Base-by-base conservation (phyloP, 2,329 filamentous ascomycete species). In the Penicillium vulpinum region DNA sequence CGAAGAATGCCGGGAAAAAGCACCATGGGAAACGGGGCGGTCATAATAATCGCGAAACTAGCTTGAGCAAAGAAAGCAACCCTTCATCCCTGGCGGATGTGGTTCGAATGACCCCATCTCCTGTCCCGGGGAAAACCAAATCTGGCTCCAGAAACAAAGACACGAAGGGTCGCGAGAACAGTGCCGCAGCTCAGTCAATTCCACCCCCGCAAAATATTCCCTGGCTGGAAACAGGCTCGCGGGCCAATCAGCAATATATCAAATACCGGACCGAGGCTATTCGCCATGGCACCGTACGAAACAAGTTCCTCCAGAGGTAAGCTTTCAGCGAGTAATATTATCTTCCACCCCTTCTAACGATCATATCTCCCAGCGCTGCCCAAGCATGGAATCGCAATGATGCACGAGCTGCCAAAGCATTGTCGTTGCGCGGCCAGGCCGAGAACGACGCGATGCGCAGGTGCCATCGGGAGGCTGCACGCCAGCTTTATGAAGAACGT, bases 381-480 rank as follows among this genome's bases (percentile, higher is more conserved):
- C 93, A 97, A 82, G 94, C 94, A 22, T 99, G 94, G 93, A 97
- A 97, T 73, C 89, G 94, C 56, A 97, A 97, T 69, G 94, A 99
- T 73, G 93, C 94, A 39, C 88, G 94, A 60, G 93, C 94, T 18
- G 94, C 94, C 59, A 97, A 97, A 78, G 93, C 93, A 31, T 84
- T 97, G 48, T 96, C 91, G 68, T 85, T 97, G 44, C 89, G 94
- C 29, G 94, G 94, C 13, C 94, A 97, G 76, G 94, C 91, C 66
- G 94, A 99, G 78, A 97, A 99, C 69, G 91, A 96, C 65, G 83
- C 95, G 36, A 99, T 99, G 94, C 87, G 92, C 62, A 95, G 96
- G 78, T 93, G 92, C 44, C 94, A 99, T 71, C 88, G 94, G 45
- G 92, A 97, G 77, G 94, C 94, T 10, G 94, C 94, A 22, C 86